Evolutionary conservation across 2,329 filamentous ascomycete species (phyloP).

Genomic region (Paracoccidioides brasiliensis): DNA sequence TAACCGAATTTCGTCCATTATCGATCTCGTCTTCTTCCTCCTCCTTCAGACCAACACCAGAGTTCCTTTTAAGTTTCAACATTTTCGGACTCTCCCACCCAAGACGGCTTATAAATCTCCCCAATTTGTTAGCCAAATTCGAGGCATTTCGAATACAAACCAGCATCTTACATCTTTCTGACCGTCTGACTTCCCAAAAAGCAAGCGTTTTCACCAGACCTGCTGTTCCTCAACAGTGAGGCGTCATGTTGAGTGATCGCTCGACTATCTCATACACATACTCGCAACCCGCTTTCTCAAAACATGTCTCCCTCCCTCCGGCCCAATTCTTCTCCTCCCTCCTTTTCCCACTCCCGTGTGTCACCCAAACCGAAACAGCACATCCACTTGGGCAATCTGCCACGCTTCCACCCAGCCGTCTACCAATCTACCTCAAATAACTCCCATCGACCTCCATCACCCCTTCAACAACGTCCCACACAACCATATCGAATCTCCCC

Average conservation of each 20-base stretch:
- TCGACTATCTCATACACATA: constrained; percentile 8
- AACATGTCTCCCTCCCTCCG: constrained; percentile 23
- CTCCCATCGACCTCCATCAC: constrained; percentile 21
- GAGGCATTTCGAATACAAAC: neutral
- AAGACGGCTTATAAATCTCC: no score
- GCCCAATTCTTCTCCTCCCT: constrained; percentile 11
- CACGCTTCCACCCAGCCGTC: constrained; percentile 35
- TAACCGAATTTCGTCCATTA: no score
- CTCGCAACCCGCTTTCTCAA: constrained; percentile 19
- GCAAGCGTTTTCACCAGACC: neutral
- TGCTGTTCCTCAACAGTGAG: neutral
- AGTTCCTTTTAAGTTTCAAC: no score
- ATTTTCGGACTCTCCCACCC: no score
- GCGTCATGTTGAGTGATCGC: constrained; percentile 5
- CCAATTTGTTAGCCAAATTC: no score
- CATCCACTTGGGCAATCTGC: constrained; percentile 27
- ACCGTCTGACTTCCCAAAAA: neutral
- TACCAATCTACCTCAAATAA: constrained; percentile 23
- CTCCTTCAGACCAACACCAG: no score
- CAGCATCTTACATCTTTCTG: neutral
- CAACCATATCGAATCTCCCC: constrained; percentile 20
- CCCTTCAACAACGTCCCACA: constrained; percentile 17
- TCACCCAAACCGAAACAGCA: constrained; percentile 10
- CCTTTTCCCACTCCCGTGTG: constrained; percentile 5
- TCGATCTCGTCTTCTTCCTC: no score